phyloP scores from a whole-genome alignment of 2,329 filamentous ascomycete species.

The Lachnellula subtilissima region DNA sequence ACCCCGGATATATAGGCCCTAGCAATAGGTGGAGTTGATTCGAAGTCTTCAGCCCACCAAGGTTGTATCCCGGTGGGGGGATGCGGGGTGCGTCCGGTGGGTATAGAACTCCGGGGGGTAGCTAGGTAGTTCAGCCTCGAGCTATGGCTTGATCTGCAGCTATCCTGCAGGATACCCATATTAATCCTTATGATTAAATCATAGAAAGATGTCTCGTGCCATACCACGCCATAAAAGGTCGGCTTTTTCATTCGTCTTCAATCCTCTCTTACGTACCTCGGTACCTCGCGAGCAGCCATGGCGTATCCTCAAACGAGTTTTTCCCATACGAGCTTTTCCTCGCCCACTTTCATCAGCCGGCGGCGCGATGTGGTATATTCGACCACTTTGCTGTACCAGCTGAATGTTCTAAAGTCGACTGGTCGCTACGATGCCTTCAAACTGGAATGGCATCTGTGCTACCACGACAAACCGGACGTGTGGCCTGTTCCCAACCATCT shows the following conservation, averaged over 20 bases:
- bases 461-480: conserved; percentile 43
- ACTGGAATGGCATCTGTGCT: conserved; percentile 50
- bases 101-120: background rate
- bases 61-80: background rate
- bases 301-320: conserved; percentile 41
- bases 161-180: background rate
- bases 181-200: background rate
- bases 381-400: conserved; percentile 46
- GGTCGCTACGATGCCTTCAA: conserved; percentile 54
- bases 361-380: conserved; percentile 39
- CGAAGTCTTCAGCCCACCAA: too few species aligned
- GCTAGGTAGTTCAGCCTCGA: background rate
- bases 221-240: background rate
- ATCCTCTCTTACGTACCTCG: background rate
- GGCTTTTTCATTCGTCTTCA: background rate
- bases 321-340: conserved; percentile 29
- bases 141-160: background rate
- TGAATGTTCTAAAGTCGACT: conserved; percentile 48
- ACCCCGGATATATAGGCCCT: background rate
- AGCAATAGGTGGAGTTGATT: too few species aligned
- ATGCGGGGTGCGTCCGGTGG: background rate
- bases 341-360: conserved; percentile 32
- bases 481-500: conserved; percentile 55
- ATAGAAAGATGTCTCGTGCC: background rate
- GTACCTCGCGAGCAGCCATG: conserved; percentile 21